phyloP scores from a whole-genome alignment of 495 filamentous ascomycete genomes.

The Schizothecium vesticola region DNA sequence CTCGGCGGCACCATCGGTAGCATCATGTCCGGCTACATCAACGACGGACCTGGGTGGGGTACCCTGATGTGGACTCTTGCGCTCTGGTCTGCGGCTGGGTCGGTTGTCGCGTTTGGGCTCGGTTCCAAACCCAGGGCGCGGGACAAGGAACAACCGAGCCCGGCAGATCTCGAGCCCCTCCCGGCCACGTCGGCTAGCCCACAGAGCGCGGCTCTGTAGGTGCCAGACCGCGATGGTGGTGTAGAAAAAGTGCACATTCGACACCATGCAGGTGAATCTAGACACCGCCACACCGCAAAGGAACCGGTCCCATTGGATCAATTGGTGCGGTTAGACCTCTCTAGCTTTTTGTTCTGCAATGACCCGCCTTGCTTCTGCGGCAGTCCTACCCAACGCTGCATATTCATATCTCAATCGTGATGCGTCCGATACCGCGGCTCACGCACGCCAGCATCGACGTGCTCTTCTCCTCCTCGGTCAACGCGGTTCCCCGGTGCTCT shows the following conservation, averaged over 20 bases:
- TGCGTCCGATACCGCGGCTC: conserved; percentile 42
- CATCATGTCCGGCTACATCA: conserved; percentile 56
- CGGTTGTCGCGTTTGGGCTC: conserved; percentile 17
- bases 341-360: neutral
- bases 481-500: conserved; percentile 48
- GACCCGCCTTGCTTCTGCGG: neutral
- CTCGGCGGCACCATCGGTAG: conserved; percentile 59
- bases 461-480: conserved; percentile 40
- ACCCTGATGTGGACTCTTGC: conserved; percentile 55
- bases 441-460: conserved; percentile 44
- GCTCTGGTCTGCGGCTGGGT: conserved; percentile 30
- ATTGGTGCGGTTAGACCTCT: neutral
- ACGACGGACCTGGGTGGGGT: conserved; percentile 54
- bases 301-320: neutral
- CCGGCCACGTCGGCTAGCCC: neutral
- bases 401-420: conserved; percentile 40
- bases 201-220: neutral
- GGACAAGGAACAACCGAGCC: neutral
- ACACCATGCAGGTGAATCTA: neutral
- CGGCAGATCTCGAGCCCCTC: neutral
- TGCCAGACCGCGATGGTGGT: neutral
- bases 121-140: conserved; percentile 5
- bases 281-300: neutral
- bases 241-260: neutral
- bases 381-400: conserved; percentile 2